These are phyloP conservation scores for Castanospermum australe DNA, from an alignment of 306 rosid species.

Conservation along the genomic window DNA sequence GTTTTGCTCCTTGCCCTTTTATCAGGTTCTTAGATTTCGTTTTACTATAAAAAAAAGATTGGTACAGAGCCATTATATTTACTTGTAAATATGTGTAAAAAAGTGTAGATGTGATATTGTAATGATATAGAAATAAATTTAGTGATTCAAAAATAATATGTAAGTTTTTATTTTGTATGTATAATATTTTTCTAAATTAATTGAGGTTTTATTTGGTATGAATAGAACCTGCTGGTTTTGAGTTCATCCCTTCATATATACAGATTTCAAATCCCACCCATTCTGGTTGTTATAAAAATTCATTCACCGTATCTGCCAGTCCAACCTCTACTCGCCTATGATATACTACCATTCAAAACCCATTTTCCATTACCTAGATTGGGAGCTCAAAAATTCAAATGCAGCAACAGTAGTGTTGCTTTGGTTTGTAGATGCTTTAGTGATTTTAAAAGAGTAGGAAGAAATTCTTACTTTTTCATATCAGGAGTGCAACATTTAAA, in stretches of 20 bases:
- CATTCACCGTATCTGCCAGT: conserved; percentile 16
- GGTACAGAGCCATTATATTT: not conserved
- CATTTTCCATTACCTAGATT: not conserved
- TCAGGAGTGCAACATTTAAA: too few relatives aligned
- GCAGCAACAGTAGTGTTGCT: not conserved
- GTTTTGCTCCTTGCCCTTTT: too few relatives aligned
- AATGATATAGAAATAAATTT: not conserved
- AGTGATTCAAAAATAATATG: not conserved
- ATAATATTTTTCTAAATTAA: not conserved
- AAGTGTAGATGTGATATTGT: not conserved
- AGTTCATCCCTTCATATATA: not conserved
- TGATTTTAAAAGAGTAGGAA: too few relatives aligned
- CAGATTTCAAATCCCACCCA: not conserved
- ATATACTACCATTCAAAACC: not conserved
- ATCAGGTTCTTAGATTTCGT: too few relatives aligned
- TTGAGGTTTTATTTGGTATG: not conserved
- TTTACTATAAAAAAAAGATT: too few relatives aligned
- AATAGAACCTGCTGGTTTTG: not conserved
- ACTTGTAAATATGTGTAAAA: not conserved
- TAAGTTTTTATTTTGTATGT: not conserved
- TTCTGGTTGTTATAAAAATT: not conserved
- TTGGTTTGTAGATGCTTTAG: not conserved
- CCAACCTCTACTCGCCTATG: not conserved
- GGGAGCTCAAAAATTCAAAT: conserved; percentile 17
- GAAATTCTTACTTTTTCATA: too few relatives aligned